Evolutionary conservation across 2,329 filamentous ascomycete species (phyloP), one percentile per base, ranked within the genome.

Genomic region (Xylariaceae sp.): DNA sequence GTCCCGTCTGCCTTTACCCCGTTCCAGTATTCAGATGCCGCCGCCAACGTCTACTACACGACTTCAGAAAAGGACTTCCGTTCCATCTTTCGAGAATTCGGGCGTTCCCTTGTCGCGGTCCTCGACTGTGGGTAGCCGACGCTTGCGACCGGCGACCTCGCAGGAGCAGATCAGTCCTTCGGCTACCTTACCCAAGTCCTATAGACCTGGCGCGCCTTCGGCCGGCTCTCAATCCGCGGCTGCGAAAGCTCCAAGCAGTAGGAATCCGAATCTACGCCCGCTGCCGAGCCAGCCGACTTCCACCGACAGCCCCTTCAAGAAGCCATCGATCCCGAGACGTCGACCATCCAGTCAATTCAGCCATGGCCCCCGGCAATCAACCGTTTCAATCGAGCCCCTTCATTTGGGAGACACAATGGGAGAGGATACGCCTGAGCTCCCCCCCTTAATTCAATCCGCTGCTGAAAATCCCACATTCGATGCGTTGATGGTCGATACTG

Each of bases 1-100:
- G 26, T 69, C 67, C 36, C 67, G 67, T 56, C 63, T 69, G 18
- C 67, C 67, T 32, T 43, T 67, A 42, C 66, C 67, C 51, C 63
- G 67, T 49, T 65, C 66, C 10, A 58, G 19, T 55, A 54, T 63
- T 29, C 60, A 61, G 18, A 58, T 53, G 10, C 51, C 56, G 7
- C 45, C 58, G 21, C n/a, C 59, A 15, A 47, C 59, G 34, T 26
- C 55, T 13, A 45, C 49, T 26, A 18, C 39, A 32, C 34, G 54
- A 40, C 37, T 44, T 18, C 48, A 47, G 40, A 45, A 56, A 21
- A 58, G 43, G 37, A 37, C 51, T n/a, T 42, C 30, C n/a, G 29
- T 40, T 39, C 47, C 46, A 44, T 41, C 57, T 47, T 57, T 53
- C 42, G 59, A 63, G 43, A 55, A 46, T n/a, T 49, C 49, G 6